These are phyloP conservation scores for Ustilago esculenta DNA, from an alignment of 1,284 basidiomycete species.

Conservation along the genomic window DNA sequence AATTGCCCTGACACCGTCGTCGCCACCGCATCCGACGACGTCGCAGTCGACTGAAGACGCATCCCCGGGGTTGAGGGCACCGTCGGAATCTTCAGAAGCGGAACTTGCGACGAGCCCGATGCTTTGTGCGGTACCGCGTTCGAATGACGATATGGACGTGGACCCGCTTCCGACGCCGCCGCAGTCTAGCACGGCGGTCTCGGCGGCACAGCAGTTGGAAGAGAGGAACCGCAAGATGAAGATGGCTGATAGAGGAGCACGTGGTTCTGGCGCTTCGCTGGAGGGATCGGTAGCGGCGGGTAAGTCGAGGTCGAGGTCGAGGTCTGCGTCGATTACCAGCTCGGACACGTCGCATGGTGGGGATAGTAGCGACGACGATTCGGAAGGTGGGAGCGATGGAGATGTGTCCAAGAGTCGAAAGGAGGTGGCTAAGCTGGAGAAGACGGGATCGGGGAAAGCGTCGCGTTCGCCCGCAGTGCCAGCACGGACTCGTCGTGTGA, in stretches of 20 bases:
- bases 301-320: conserved; percentile 18
- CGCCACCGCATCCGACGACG: conserved; percentile 4
- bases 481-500: no score
- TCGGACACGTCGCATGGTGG: conserved; percentile 39
- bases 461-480: no score
- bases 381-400: conserved; percentile 11
- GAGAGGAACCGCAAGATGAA: conserved; percentile 32
- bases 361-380: conserved; percentile 20
- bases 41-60: conserved; percentile 2
- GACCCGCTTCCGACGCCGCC: conserved; percentile 25
- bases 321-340: conserved; percentile 39
- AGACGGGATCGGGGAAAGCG: no score
- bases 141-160: conserved; percentile 29
- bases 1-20: conserved; percentile 27
- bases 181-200: not conserved
- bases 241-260: conserved; percentile 15
- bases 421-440: no score
- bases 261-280: not conserved
- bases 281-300: no score
- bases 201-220: conserved; percentile 33
- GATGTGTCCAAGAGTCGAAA: no score
- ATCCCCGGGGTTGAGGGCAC: conserved; percentile 13
- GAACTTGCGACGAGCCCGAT: conserved; percentile 47
- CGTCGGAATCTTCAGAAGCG: conserved; percentile 37
- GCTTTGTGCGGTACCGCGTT: conserved; percentile 33